Base-by-base conservation (phyloP, 1,284 basidiomycete genomes). In the Tilletia setariae region DNA sequence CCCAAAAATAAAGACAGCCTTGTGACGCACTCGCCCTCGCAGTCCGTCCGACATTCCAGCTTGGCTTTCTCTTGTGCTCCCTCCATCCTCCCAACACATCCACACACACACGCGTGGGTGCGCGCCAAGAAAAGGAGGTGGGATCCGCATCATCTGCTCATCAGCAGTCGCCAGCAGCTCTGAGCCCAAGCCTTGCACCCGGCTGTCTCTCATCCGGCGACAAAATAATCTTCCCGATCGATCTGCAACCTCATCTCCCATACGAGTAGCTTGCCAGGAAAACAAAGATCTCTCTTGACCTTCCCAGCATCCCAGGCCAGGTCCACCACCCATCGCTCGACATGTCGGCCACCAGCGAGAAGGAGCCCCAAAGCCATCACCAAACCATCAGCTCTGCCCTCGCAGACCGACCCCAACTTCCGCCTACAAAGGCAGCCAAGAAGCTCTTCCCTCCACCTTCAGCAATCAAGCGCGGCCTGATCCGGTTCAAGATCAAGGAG, bases 331-430 rank as follows among this genome's bases (percentile, higher is more conserved):
- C 8, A 23, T 49, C 23, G 21, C 51, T 15, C 13, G 15, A n/a
- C 51, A 53, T 53, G 56, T 49, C 46, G 46, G 64, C 64, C 4
- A 49, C 64, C 2, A 59, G 64, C 40, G 35, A 65, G 30, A 28
- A 40, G 19, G 35, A 25, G 32, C 64, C 64, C 40, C 64, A 65
- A 40, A 49, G 23, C n/a, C 23, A 23, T 23, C 72, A 75, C n/a
- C 65, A 72, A 11, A 79, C 78, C 59, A 78, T 79, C 70, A 79
- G 76, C 53, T 79, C 78, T 23, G 78, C 78, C n/a, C 68, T 79
- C 19, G 78, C 78, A 19, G 76, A 75, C 35, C 73, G 77, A 30
- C 76, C 76, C 1, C 70, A 66, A 0, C 64, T 78, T 13, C 63
- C 78, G 11, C 76, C 78, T 8, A 70, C 73, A 1, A 63, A 68